Evolutionary conservation across 805 yeast species (phyloP).

Genomic region (Tetrapisispora pingtungensis): DNA sequence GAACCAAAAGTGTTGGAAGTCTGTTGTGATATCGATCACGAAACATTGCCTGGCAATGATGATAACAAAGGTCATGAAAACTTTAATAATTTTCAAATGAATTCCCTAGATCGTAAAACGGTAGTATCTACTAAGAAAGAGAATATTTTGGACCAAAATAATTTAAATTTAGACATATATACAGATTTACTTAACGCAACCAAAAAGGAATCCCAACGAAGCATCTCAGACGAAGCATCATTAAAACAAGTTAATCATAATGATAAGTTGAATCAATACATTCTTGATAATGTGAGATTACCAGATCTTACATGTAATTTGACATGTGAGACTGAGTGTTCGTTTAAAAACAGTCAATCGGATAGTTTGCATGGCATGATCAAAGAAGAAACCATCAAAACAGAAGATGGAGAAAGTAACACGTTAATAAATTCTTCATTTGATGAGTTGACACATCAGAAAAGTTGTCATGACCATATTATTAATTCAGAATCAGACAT

Average conservation of each 20-base stretch:
- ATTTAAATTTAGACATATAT: constrained; percentile 1
- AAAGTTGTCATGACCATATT: constrained; percentile 13
- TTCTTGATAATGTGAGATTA: not conserved
- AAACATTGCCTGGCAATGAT: constrained; percentile 1
- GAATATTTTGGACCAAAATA: not conserved
- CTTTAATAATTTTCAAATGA: too few species aligned
- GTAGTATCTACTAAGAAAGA: not conserved
- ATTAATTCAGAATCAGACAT: constrained; percentile 21
- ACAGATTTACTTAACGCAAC: not conserved
- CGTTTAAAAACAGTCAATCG: not conserved
- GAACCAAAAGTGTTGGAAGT: constrained; percentile 33
- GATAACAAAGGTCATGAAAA: not conserved
- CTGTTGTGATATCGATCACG: constrained; percentile 33
- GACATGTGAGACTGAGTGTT: constrained; percentile 18
- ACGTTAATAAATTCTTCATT: not conserved
- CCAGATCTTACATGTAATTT: constrained; percentile 20
- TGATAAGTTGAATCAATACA: not conserved
- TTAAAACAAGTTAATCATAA: not conserved
- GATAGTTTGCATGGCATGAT: not conserved
- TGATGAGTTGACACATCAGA: not conserved
- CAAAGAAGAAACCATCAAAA: not conserved
- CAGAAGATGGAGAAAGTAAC: not conserved
- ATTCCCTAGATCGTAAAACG: not conserved
- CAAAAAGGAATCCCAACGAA: not conserved
- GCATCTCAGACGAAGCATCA: not conserved